These are phyloP conservation scores for Boletus subcaerulescens DNA, from an alignment of 768 basidiomycete species.

Conservation along the genomic window DNA sequence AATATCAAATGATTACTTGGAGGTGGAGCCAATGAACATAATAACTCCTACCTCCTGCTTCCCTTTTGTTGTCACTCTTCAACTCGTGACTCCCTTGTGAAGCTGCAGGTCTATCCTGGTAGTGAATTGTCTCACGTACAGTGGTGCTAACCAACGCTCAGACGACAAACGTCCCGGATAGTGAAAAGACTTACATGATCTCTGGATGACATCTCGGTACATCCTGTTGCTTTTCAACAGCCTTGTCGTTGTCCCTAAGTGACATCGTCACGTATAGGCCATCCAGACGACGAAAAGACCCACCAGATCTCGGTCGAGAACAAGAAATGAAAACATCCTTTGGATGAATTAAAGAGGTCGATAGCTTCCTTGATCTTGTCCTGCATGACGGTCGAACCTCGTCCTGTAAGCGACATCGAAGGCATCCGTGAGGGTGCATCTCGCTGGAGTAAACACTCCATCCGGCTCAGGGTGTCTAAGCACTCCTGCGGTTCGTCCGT, in stretches of 20 bases:
- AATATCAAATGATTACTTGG: not conserved
- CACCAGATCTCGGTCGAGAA: not conserved
- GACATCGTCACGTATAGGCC: too few relatives aligned
- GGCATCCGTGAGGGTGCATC: not conserved
- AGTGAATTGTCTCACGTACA: too few relatives aligned
- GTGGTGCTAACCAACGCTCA: not conserved
- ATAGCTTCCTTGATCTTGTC: conserved; percentile 1
- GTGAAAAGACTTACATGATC: not conserved
- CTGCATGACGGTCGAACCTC: not conserved
- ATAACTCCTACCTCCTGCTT: not conserved
- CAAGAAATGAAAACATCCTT: not conserved
- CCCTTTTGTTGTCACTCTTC: not conserved
- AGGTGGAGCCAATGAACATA: not conserved
- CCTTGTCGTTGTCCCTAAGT: not conserved
- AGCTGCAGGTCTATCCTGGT: too few relatives aligned
- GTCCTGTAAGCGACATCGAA: not conserved
- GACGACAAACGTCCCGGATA: too few relatives aligned
- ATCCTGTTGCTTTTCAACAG: not conserved
- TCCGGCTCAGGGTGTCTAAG: not conserved
- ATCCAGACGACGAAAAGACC: not conserved
- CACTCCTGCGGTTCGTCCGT: not conserved
- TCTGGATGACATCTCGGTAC: not conserved
- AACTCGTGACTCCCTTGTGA: not conserved
- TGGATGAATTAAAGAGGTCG: not conserved
- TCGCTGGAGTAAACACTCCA: not conserved